These are phyloP conservation scores for Paracorniculantispora psalliotae DNA, from an alignment of 2,329 filamentous ascomycete genomes.

Conservation along the genomic window DNA sequence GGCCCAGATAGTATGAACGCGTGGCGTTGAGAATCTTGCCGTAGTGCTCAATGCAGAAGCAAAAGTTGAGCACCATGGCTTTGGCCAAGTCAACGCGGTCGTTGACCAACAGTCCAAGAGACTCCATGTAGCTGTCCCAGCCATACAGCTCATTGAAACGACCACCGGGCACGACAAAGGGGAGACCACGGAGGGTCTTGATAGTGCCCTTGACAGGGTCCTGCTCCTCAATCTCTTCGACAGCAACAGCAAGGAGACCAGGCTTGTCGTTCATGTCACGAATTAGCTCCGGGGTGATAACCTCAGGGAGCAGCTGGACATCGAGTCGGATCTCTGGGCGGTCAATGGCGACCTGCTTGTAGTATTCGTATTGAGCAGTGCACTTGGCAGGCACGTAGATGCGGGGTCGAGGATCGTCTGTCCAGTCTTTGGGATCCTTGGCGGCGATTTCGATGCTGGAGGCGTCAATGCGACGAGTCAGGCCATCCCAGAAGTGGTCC, in stretches of 20 bases:
- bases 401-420: slow-evolving; percentile 76
- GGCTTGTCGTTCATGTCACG: slow-evolving; percentile 81
- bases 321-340: slow-evolving; percentile 82
- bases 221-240: slow-evolving; percentile 66
- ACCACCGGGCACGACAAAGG: slow-evolving; percentile 95
- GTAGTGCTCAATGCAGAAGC: slow-evolving; percentile 97
- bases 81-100: slow-evolving; percentile 84
- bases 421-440: slow-evolving; percentile 93
- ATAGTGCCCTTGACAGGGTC: slow-evolving; percentile 50
- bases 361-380: slow-evolving; percentile 86
- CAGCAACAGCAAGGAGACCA: slow-evolving; percentile 82
- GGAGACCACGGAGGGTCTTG: slow-evolving; percentile 69
- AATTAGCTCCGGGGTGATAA: slow-evolving; percentile 76
- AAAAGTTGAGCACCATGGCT: slow-evolving; percentile 93
- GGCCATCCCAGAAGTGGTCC: slow-evolving; percentile 85
- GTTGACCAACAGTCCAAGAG: slow-evolving; percentile 79
- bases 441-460: slow-evolving; percentile 83
- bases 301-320: slow-evolving; percentile 71
- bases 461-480: slow-evolving; percentile 86
- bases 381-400: slow-evolving; percentile 86
- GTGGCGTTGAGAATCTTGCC: slow-evolving; percentile 98
- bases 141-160: slow-evolving; percentile 98
- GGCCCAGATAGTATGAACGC: slow-evolving; percentile 87
- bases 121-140: slow-evolving; percentile 99
- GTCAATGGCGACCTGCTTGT: slow-evolving; percentile 70